Evolutionary conservation across 345 rosid species (phyloP), one percentile per base, ranked within the genome.

Genomic region (Populus euphratica): DNA sequence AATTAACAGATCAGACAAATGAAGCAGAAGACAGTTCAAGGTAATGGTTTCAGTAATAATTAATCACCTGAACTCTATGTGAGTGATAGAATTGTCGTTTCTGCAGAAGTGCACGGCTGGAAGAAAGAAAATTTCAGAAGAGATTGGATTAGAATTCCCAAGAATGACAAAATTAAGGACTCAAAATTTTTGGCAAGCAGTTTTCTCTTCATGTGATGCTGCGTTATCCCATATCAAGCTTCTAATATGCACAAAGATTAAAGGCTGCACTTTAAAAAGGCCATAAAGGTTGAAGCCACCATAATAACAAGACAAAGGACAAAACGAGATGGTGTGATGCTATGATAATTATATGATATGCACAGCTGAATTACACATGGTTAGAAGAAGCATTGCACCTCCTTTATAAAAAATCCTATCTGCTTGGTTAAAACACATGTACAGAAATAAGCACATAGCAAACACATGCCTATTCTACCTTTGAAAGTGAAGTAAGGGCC

Each of bases 11-110:
- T 35, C 20, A 76, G 39, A 68, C 25, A 68, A 41, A 8, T 20
- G 33, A 61, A 16, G 54, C 21, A 76, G 35, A 27, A 61, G 38
- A 70, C 21, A 73, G 77, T 39, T 65, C 47, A 18, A 67, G 69
- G 74, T 56, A 56, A 41, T 14, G 27, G 18, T 43, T 38, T 11
- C 13, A 70, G 13, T 8, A 33, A 33, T 25, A 65, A 54, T 44
- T 54, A 59, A 33, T 76, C 66, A 81, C 83, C 80, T 81, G 83
- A 72, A 81, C 83, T 76, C 83, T 73, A n/a, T 81, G 83, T 44
- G 80, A 81, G 69, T 81, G 80, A 77, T 77, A 81, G 50, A 81
- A 81, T 62, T 81, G 83, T 61, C 80, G 73, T 69, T 81, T 73
- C 77, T 72, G 66, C 52, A 81, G 77, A 7, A 75, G 83, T 6